These are phyloP conservation scores for Baudoinia panamericana DNA, from an alignment of 495 filamentous ascomycete species.

Conservation along the genomic window DNA sequence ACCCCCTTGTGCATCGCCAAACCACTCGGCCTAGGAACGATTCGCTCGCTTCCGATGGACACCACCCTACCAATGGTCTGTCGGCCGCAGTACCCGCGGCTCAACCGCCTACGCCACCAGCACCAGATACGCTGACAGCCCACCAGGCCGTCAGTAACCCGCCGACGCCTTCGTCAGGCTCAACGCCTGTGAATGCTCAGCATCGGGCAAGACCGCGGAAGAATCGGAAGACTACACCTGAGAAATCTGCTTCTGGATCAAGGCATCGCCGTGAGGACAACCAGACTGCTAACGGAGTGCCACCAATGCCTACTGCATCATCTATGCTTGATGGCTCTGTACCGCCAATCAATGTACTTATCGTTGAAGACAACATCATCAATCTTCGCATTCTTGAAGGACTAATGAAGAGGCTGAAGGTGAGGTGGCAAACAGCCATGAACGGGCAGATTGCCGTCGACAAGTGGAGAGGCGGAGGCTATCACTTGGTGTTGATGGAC, in stretches of 20 bases:
- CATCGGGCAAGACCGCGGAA: slow-evolving; percentile 24
- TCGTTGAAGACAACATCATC: slow-evolving; percentile 97
- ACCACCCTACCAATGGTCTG: slow-evolving; percentile 13
- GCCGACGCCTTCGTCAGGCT: slow-evolving; percentile 34
- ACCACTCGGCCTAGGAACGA: slow-evolving; percentile 25
- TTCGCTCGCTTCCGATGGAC: slow-evolving; percentile 25
- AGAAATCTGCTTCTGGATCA: slow-evolving; percentile 3
- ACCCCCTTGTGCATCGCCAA: slow-evolving; percentile 9
- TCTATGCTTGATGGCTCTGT: slow-evolving; percentile 64
- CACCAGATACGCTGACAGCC: slow-evolving; percentile 30
- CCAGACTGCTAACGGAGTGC: slow-evolving; percentile 39
- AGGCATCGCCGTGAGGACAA: neutral
- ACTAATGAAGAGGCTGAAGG: slow-evolving; percentile 91
- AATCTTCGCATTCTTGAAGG: slow-evolving; percentile 86
- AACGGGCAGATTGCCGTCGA: slow-evolving; percentile 85
- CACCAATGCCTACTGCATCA: neutral
- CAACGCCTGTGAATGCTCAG: neutral
- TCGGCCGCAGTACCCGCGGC: slow-evolving; percentile 22
- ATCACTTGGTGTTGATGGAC: slow-evolving; percentile 96
- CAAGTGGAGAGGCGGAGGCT: slow-evolving; percentile 90
- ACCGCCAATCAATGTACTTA: slow-evolving; percentile 92
- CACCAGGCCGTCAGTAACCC: slow-evolving; percentile 34
- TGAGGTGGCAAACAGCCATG: slow-evolving; percentile 94
- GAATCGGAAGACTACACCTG: slow-evolving; percentile 30
- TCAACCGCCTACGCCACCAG: slow-evolving; percentile 47